phyloP scores from a whole-genome alignment of 176 grass and related monocot species.

The Stipa capillata region DNA sequence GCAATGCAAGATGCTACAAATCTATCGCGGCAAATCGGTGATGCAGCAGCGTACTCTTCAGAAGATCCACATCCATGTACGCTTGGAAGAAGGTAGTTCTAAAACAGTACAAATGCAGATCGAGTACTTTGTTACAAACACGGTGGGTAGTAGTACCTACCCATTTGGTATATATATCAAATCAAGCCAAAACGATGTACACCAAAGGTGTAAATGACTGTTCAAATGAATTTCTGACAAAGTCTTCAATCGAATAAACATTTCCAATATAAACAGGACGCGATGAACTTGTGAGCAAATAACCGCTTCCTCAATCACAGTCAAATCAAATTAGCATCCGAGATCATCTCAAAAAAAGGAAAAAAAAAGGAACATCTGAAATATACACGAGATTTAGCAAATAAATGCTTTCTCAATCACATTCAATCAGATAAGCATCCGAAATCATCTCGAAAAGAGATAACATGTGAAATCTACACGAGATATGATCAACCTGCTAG shows the following conservation, averaged over 20 bases:
- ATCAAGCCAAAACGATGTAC: no score
- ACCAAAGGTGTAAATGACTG: no score
- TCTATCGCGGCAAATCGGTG: neutral
- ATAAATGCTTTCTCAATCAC: no score
- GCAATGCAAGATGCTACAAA: neutral
- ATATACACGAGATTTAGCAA: no score
- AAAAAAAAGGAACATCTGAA: no score
- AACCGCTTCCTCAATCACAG: neutral
- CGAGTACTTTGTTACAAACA: no score
- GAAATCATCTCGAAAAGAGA: neutral
- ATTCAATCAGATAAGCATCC: neutral
- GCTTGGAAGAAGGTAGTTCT: no score
- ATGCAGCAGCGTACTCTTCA: neutral
- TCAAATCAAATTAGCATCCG: no score
- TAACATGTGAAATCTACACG: neutral
- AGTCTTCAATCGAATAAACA: neutral
- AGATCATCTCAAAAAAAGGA: no score
- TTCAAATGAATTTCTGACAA: neutral
- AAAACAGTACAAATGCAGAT: no score
- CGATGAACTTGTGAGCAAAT: neutral
- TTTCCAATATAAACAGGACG: neutral
- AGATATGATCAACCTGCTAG: neutral
- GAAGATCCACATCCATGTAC: neutral
- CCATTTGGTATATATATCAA: no score
- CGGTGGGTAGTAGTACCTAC: no score